phyloP scores from a whole-genome alignment of 371 early-diverging fungal genomes.

The Apophysomyces elegans region DNA sequence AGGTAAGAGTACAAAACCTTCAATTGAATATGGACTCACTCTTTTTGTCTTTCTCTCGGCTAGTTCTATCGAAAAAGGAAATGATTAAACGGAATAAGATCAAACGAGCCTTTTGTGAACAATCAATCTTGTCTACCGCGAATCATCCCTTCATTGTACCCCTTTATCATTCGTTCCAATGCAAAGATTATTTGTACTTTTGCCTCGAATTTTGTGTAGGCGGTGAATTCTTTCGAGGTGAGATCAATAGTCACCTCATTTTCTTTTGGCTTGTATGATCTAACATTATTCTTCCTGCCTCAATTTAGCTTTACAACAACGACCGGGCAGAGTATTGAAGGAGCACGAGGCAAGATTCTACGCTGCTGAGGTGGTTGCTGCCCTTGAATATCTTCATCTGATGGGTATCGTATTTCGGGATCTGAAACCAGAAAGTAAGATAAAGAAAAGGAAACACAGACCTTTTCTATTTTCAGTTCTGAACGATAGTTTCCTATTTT shows the following conservation, averaged over 20 bases:
- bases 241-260: neutral
- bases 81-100: conserved; percentile 90
- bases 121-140: conserved; percentile 74
- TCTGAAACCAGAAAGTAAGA: conserved; percentile 95
- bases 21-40: neutral
- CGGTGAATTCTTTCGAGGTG: conserved; percentile 93
- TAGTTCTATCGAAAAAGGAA: conserved; percentile 83
- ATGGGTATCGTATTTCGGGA: conserved; percentile 96
- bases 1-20: conserved; percentile 30
- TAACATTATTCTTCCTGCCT: neutral
- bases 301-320: conserved; percentile 66
- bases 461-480: neutral
- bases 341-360: conserved; percentile 94
- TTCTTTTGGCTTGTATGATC: too few species aligned
- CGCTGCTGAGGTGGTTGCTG: conserved; percentile 92
- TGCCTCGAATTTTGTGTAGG: conserved; percentile 97
- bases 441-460: neutral
- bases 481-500: neutral
- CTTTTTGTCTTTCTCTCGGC: neutral
- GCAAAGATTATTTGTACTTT: conserved; percentile 86
- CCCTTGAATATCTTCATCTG: conserved; percentile 92
- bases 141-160: conserved; percentile 96
- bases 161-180: conserved; percentile 91
- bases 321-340: conserved; percentile 75
- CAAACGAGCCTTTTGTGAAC: conserved; percentile 85